Evolutionary conservation across 2,329 filamentous ascomycete genomes (phyloP), one percentile per base, ranked within the genome.

Genomic region (Fusarium burgessii): DNA sequence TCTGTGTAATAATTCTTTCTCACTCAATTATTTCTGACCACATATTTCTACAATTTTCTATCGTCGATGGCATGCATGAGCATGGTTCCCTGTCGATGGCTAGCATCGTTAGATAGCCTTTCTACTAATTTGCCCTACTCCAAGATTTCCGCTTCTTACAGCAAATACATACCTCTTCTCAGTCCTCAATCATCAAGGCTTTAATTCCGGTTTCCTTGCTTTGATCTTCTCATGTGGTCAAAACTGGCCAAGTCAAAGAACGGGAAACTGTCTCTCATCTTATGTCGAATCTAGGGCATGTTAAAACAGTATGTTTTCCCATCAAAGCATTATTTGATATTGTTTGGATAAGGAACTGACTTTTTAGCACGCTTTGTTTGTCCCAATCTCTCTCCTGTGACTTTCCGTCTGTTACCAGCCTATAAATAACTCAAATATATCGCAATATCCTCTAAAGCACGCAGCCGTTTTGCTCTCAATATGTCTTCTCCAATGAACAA

Each of bases 201-300:
- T n/a, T n/a, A 5, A 5, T 23, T 23, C 23, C 1, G 23, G 41
- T 17, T 51, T 20, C n/a, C 17, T 7, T 38, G 18, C 36, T 18
- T 17, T 18, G 8, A 9, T 18, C 36, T 18, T 38, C 36, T 23
- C 14, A n/a, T 23, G 15, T 18, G 10, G 29, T 29, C 29, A 29
- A 29, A 11, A 29, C 10, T 29, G 29, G 10, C 29, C 6, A 18
- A 25, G 9, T 18, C 6, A 14, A 15, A 6, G 9, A 14, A 15
- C 33, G 17, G 17, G 18, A 25, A 13, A 25, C 15, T 12, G 6
- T 15, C n/a, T 23, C 6, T 36, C 4, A 6, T 17, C 20, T 18
- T 6, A 35, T 5, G 6, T 50, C 13, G 17, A 5, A 9, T 6
- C 18, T 7, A 1, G 2, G 5, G 8, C 6, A 36, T 25, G 8